A percentile compares a stretch with the other conserved stretches of the same genome.
These are phyloP conservation scores for Cutaneotrichosporon cutaneum DNA, from an alignment of 1,284 basidiomycete species.

Conservation along the genomic window DNA sequence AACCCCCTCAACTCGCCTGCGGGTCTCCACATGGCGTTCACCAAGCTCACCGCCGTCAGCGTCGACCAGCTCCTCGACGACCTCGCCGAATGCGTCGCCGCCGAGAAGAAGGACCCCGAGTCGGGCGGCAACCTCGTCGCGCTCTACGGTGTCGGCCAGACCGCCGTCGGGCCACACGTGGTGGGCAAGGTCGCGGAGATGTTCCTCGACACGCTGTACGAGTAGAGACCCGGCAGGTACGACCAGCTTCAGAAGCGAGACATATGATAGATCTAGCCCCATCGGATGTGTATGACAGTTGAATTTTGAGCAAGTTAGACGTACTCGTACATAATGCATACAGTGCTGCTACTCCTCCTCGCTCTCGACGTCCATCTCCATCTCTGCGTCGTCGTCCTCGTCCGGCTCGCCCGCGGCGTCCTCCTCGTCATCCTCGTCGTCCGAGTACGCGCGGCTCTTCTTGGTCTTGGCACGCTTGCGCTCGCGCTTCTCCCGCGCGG, in stretches of 20 bases:
- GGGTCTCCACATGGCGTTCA: slow-evolving; percentile 91
- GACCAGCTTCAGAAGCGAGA: neutral
- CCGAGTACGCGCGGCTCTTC: slow-evolving; percentile 17
- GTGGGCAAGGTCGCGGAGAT: slow-evolving; percentile 77
- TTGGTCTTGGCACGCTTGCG: slow-evolving; percentile 27
- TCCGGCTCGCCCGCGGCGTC: slow-evolving; percentile 26
- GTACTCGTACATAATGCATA: slow-evolving; percentile 3
- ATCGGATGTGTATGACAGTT: neutral
- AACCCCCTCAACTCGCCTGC: slow-evolving; percentile 77
- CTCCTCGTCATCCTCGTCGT: slow-evolving; percentile 25
- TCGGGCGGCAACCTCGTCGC: slow-evolving; percentile 75
- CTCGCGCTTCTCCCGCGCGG: slow-evolving; percentile 35
- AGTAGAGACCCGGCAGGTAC: slow-evolving; percentile 44
- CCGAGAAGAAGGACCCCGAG: slow-evolving; percentile 66
- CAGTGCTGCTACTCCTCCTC: slow-evolving; percentile 33
- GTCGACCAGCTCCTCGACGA: slow-evolving; percentile 60
- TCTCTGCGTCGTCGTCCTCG: slow-evolving; percentile 34
- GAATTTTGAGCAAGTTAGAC: neutral
- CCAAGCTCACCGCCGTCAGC: slow-evolving; percentile 56
- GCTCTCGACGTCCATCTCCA: slow-evolving; percentile 51
- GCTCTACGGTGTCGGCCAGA: slow-evolving; percentile 83
- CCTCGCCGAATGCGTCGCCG: slow-evolving; percentile 65
- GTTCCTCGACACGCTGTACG: slow-evolving; percentile 80
- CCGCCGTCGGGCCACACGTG: slow-evolving; percentile 81
- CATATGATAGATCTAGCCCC: neutral